These are phyloP conservation scores for Chaetothyriales sp. DNA, from an alignment of 2,329 filamentous ascomycete species.

Conservation along the genomic window DNA sequence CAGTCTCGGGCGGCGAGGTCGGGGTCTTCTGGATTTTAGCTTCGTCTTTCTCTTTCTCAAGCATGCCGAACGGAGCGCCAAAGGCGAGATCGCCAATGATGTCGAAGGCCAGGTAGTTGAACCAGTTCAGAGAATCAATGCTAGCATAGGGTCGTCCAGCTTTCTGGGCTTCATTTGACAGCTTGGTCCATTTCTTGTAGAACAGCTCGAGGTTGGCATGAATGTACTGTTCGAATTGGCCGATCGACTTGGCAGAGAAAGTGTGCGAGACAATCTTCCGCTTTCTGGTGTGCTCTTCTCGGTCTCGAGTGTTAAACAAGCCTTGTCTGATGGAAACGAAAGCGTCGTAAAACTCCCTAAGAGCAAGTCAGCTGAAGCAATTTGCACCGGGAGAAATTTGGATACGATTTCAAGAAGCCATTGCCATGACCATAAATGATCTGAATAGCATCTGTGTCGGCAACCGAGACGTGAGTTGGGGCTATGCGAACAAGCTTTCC, in stretches of 20 bases:
- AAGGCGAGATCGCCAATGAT: slow-evolving; percentile 53
- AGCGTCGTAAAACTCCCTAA: slow-evolving; percentile 73
- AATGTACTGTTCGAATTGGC: slow-evolving; percentile 81
- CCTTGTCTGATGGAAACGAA: slow-evolving; percentile 78
- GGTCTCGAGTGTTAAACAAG: slow-evolving; percentile 78
- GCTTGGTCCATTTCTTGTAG: slow-evolving; percentile 55
- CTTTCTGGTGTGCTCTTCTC: slow-evolving; percentile 73
- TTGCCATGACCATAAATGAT: slow-evolving; percentile 69
- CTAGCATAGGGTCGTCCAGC: slow-evolving; percentile 41
- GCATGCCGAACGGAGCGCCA: slow-evolving; percentile 71
- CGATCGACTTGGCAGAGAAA: slow-evolving; percentile 67
- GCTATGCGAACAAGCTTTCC: slow-evolving; percentile 73
- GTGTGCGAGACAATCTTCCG: slow-evolving; percentile 79
- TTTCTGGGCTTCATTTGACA: slow-evolving; percentile 35
- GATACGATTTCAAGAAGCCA: slow-evolving; percentile 57
- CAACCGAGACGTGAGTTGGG: slow-evolving; percentile 71
- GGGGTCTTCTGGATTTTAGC: slow-evolving; percentile 57
- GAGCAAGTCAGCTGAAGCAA: neutral
- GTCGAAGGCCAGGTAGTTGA: slow-evolving; percentile 53
- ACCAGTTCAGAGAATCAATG: slow-evolving; percentile 67
- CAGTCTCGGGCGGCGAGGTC: slow-evolving; percentile 50
- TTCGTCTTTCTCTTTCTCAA: slow-evolving; percentile 59
- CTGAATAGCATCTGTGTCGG: slow-evolving; percentile 63
- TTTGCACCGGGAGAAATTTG: neutral
- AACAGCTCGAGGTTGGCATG: slow-evolving; percentile 64